Percentiles rank a stretch among this genome's conserved stretches.
These are phyloP conservation scores for Gynochthodes officinalis DNA, from an alignment of 257 asterid genomes.

Conservation along the genomic window DNA sequence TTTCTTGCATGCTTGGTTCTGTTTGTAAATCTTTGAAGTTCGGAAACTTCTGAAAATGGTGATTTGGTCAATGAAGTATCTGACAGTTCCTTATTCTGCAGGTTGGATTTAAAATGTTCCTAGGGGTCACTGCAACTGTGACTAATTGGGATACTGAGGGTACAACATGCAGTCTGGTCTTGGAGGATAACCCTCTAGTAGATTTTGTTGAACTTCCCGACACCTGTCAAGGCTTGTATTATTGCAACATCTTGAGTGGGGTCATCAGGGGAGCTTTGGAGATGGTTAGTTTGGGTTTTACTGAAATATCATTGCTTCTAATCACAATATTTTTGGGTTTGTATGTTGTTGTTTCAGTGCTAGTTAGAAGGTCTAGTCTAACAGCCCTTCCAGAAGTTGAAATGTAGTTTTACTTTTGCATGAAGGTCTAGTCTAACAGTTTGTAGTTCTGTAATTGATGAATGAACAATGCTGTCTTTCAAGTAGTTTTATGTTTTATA, in stretches of 20 bases:
- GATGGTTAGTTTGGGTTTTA: conserved; percentile 61
- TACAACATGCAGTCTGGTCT: conserved; percentile 83
- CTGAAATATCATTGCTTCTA: conserved; percentile 4
- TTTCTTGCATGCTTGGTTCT: background rate
- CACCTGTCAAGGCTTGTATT: conserved; percentile 90
- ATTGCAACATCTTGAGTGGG: conserved; percentile 93
- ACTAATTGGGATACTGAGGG: conserved; percentile 89
- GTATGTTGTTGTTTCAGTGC: background rate
- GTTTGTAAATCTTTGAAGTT: background rate
- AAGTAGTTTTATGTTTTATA: background rate
- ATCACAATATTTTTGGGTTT: background rate
- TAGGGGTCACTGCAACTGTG: conserved; percentile 82
- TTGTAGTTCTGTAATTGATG: too few species aligned
- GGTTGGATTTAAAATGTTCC: conserved; percentile 94
- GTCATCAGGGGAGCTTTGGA: conserved; percentile 92
- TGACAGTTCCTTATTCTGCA: conserved; percentile 21
- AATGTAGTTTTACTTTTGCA: too few species aligned
- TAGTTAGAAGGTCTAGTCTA: background rate
- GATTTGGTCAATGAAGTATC: background rate
- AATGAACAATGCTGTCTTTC: background rate
- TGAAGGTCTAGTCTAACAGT: too few species aligned
- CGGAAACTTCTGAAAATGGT: background rate
- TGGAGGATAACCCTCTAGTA: conserved; percentile 93
- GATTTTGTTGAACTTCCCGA: conserved; percentile 99
- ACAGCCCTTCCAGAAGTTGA: too few species aligned